Conservation (phyloP, 192 early-diverging fungal genomes). For the Paraglomus brasilianum region DNA sequence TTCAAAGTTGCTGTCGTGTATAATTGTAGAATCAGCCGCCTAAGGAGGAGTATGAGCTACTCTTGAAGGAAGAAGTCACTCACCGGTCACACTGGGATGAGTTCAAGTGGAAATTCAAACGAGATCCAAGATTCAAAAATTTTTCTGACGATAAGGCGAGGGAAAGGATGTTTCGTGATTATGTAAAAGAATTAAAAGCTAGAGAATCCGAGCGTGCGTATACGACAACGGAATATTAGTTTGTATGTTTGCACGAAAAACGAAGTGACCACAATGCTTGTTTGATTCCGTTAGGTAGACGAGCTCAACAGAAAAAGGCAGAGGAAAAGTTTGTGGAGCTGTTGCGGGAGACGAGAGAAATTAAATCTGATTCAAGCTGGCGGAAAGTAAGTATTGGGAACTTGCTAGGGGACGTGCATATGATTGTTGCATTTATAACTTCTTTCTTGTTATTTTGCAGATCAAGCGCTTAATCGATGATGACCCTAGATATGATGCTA, state of each 20-base stretch:
- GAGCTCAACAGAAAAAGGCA: constrained; percentile 40
- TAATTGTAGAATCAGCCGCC: constrained; percentile 40
- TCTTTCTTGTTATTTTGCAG: constrained; percentile 6
- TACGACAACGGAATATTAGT: neutral
- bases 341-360: constrained; percentile 55
- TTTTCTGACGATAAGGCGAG: constrained; percentile 58
- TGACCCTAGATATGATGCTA: constrained; percentile 63
- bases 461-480: constrained; percentile 63
- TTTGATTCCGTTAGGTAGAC: constrained; percentile 35
- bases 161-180: constrained; percentile 64
- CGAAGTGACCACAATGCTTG: neutral
- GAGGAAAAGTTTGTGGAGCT: constrained; percentile 61
- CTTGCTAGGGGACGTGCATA: no score
- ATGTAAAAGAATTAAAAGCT: constrained; percentile 49
- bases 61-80: constrained; percentile 59
- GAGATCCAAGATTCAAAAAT: constrained; percentile 61
- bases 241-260: neutral
- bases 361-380: constrained; percentile 61
- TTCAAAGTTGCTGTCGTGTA: no score
- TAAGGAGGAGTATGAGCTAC: constrained; percentile 54
- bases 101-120: constrained; percentile 67
- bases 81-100: constrained; percentile 65
- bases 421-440: no score
- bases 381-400: constrained; percentile 39
- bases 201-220: constrained; percentile 29